phyloP scores from a whole-genome alignment of 805 yeast species.

The Saccharomycopsis sp. region DNA sequence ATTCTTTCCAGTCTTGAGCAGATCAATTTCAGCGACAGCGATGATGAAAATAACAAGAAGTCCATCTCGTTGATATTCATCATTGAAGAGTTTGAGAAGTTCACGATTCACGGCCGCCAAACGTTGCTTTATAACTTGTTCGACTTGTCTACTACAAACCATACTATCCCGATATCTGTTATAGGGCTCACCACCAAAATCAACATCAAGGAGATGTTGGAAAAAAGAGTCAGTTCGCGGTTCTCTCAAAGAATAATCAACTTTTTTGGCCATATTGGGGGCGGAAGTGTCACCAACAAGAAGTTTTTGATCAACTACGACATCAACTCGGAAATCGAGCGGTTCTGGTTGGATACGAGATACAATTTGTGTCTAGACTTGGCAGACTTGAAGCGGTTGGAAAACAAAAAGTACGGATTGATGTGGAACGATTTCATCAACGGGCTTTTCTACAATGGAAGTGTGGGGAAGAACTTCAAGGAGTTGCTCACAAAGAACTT shows the following conservation, averaged over 20 bases:
- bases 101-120: constrained; percentile 67
- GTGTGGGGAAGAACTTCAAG: constrained; percentile 19
- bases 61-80: constrained; percentile 62
- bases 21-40: constrained; percentile 15
- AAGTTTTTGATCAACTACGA: constrained; percentile 13
- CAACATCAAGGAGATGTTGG: constrained; percentile 73
- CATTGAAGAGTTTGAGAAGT: constrained; percentile 80
- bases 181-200: constrained; percentile 73
- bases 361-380: constrained; percentile 17
- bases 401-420: constrained; percentile 16
- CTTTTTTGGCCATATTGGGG: constrained; percentile 27
- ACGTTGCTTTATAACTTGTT: constrained; percentile 81
- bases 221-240: constrained; percentile 85
- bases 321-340: constrained; percentile 18
- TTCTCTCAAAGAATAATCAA: constrained; percentile 74
- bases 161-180: constrained; percentile 67
- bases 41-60: constrained; percentile 25
- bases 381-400: constrained; percentile 18
- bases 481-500: constrained; percentile 22
- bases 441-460: constrained; percentile 13
- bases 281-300: not conserved
- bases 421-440: constrained; percentile 21
- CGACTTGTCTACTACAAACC: constrained; percentile 70
- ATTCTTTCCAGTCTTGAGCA: constrained; percentile 48
- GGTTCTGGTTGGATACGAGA: constrained; percentile 20